Percentiles rank a stretch among this genome's conserved stretches.
phyloP scores from a whole-genome alignment of 2,329 filamentous ascomycete species.

The Penicillium nordicum region DNA sequence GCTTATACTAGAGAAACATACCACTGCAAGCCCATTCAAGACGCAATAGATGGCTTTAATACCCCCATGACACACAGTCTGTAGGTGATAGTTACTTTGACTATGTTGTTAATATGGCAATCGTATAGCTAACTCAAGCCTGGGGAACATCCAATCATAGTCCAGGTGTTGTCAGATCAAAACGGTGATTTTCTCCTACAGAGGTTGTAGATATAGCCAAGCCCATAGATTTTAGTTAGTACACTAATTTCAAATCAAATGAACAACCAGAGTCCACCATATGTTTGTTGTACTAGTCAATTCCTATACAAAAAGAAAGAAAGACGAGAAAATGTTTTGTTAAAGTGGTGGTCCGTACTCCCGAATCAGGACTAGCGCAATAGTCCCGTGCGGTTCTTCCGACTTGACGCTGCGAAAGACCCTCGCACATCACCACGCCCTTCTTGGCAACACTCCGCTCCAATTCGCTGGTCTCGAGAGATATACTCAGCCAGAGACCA shows the following conservation, averaged over 20 bases:
- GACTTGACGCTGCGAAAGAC: conserved; percentile 28
- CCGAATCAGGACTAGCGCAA: conserved; percentile 33
- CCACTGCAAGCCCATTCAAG: too few relatives aligned
- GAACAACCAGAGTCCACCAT: background rate
- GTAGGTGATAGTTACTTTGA: too few relatives aligned
- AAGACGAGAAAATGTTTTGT: background rate
- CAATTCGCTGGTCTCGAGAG: conserved; percentile 27
- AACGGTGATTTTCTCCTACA: background rate
- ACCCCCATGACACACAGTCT: too few relatives aligned
- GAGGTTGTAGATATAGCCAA: background rate
- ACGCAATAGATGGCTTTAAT: too few relatives aligned
- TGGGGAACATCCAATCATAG: conserved; percentile 19
- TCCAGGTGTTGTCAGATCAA: conserved; percentile 21
- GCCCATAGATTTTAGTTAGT: background rate
- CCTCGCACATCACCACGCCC: conserved; percentile 26
- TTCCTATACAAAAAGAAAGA: background rate
- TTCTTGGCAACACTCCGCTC: conserved; percentile 24
- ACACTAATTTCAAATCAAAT: background rate
- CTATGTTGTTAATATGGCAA: too few relatives aligned
- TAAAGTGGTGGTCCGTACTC: conserved; percentile 12
- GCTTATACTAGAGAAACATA: too few relatives aligned
- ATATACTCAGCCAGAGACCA: conserved; percentile 36
- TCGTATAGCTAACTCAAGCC: background rate
- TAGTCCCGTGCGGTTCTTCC: conserved; percentile 31
- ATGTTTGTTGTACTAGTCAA: background rate